Conservation (phyloP, 306 rosid genomes). For the Cucurbita maxima region DNA sequence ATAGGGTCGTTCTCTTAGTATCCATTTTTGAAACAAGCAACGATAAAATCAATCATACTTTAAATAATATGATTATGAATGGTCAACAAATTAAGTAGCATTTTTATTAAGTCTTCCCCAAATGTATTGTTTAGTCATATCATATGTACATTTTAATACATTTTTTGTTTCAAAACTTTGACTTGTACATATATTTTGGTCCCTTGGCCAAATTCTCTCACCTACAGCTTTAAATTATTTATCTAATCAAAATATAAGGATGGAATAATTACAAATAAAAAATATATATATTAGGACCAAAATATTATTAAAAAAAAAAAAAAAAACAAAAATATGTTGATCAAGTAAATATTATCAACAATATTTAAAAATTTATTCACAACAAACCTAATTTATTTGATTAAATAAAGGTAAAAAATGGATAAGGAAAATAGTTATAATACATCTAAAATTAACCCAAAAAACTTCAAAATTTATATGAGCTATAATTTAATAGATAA, state of each 20-base stretch:
- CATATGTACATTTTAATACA: not conserved
- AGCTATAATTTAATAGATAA: no score
- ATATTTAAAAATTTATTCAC: not conserved
- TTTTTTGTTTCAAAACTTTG: not conserved
- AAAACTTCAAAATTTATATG: not conserved
- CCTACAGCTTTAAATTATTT: no score
- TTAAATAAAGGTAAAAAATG: not conserved
- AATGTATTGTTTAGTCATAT: not conserved
- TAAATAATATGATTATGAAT: not conserved
- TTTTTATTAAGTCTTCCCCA: not conserved
- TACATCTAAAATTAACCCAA: not conserved
- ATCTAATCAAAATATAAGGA: no score
- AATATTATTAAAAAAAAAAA: not conserved
- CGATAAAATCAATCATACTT: not conserved
- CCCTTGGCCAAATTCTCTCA: no score
- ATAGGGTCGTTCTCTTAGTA: not conserved
- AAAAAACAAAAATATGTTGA: not conserved
- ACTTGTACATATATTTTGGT: no score
- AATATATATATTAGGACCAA: not conserved
- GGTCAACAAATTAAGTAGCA: not conserved
- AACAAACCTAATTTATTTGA: not conserved
- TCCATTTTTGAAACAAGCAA: not conserved
- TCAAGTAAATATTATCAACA: not conserved
- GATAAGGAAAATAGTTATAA: not conserved
- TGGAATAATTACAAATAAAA: no score